These are phyloP conservation scores for Rugonectria rugulosa DNA, from an alignment of 2,329 filamentous ascomycete genomes.

Conservation along the genomic window DNA sequence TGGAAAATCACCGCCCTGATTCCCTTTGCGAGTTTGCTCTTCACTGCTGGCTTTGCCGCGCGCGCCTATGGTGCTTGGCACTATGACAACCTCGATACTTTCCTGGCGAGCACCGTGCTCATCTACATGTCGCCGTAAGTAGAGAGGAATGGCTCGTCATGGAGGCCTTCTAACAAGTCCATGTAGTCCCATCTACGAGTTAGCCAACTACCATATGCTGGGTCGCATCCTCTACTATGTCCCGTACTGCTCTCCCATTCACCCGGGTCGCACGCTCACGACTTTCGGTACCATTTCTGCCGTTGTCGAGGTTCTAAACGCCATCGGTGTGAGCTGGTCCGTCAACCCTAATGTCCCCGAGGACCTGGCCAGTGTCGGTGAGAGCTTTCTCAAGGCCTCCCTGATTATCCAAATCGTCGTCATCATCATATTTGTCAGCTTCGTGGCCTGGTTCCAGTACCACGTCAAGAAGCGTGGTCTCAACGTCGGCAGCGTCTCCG, in stretches of 20 bases:
- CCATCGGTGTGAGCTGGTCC: slow-evolving; percentile 38
- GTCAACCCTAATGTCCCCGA: neutral
- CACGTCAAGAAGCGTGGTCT: slow-evolving; percentile 44
- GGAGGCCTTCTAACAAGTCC: neutral
- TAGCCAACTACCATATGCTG: slow-evolving; percentile 67
- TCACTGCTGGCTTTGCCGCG: slow-evolving; percentile 61
- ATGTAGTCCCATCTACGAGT: slow-evolving; percentile 60
- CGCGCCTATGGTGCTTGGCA: slow-evolving; percentile 38
- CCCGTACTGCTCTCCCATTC: slow-evolving; percentile 61
- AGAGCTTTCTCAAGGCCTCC: slow-evolving; percentile 55
- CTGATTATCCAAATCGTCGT: slow-evolving; percentile 61
- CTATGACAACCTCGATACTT: slow-evolving; percentile 34
- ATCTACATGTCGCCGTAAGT: slow-evolving; percentile 41
- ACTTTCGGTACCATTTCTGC: slow-evolving; percentile 53
- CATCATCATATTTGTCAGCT: slow-evolving; percentile 54
- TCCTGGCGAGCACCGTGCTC: slow-evolving; percentile 40
- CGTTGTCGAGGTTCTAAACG: slow-evolving; percentile 54
- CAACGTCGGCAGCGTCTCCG: slow-evolving; percentile 21
- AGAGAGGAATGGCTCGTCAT: neutral
- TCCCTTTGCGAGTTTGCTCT: slow-evolving; percentile 59
- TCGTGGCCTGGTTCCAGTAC: slow-evolving; percentile 57
- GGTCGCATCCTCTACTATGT: slow-evolving; percentile 62
- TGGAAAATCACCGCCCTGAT: slow-evolving; percentile 62
- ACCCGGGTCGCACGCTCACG: slow-evolving; percentile 50
- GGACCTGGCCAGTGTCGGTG: slow-evolving; percentile 25